Evolutionary conservation across 2,329 filamentous ascomycete genomes (phyloP), one percentile per base, ranked within the genome.

Genomic region (Colletotrichum neosansevieriae): DNA sequence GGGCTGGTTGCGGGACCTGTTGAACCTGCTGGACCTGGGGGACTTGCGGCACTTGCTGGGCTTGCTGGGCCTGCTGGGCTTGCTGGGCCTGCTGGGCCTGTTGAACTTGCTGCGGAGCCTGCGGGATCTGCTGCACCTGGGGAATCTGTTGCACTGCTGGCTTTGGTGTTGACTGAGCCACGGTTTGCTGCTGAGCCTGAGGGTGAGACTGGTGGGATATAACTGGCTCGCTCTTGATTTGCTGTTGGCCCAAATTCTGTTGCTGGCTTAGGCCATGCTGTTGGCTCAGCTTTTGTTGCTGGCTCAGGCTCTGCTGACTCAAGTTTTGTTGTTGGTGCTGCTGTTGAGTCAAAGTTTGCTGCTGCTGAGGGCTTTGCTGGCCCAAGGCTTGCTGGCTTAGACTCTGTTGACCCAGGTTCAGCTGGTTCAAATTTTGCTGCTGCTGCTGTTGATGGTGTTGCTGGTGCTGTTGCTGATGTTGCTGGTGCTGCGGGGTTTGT

Each of bases 1-100:
- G 78, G 11, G 77, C 75, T 15, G 77, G 74, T 38, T 80, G 79
- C 50, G 80, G 78, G 5, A 75, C 71, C 63, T 78, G 77, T 58
- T 76, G 77, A 36, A 47, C 60, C 4, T 70, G 65, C 9, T 54
- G 44, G 3, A 56, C 67, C 58, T 67, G 63, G 6, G 58, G 74
- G 4, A 68, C 70, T n/a, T 56, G 71, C 56, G 75, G 72, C 3
- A 70, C 68, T 12, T 72, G 72, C 40, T 79, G 77, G 4, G 70
- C 63, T 45, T 79, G 77, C 4, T 29, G n/a, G n/a, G n/a, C n/a
- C n/a, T n/a, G n/a, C n/a, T n/a, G n/a, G n/a, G n/a, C n/a, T n/a
- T n/a, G n/a, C 40, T 79, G 77, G 4, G 70, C 63, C 42, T 79
- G 77, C 6, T 29, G 29, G 6, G 9, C 36, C 51, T 80, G 76